Conservation (phyloP, 345 rosid genomes). For the Populus euphratica region DNA sequence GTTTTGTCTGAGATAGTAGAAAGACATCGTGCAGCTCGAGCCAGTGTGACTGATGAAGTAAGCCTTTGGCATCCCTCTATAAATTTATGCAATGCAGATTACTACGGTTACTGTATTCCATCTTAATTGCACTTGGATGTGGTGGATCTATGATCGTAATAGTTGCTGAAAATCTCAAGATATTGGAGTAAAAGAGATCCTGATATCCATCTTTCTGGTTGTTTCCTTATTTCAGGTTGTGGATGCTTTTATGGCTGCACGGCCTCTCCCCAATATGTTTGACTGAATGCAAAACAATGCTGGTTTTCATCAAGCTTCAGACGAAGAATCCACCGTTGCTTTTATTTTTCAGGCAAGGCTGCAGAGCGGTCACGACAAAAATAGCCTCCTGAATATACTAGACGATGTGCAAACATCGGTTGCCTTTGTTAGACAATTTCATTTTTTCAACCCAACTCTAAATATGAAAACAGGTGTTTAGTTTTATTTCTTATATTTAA, state of each 20-base stretch:
- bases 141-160: too few relatives aligned
- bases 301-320: neutral
- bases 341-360: neutral
- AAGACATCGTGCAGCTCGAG: constrained; percentile 72
- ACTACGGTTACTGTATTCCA: neutral
- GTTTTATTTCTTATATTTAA: too few relatives aligned
- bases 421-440: neutral
- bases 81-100: neutral
- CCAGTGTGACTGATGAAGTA: constrained; percentile 83
- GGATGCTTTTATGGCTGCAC: constrained; percentile 84
- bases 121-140: neutral
- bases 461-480: neutral
- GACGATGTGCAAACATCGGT: neutral
- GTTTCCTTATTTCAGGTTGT: constrained; percentile 57
- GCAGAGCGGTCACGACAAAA: neutral
- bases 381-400: neutral
- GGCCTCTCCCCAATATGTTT: constrained; percentile 91
- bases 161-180: neutral
- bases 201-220: neutral
- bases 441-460: neutral
- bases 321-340: neutral
- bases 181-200: neutral
- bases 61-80: constrained; percentile 12
- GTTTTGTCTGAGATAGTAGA: constrained; percentile 75
- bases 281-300: constrained; percentile 26